Evolutionary conservation across 768 basidiomycete species (phyloP).

Genomic region (Pleurotus giganteus): DNA sequence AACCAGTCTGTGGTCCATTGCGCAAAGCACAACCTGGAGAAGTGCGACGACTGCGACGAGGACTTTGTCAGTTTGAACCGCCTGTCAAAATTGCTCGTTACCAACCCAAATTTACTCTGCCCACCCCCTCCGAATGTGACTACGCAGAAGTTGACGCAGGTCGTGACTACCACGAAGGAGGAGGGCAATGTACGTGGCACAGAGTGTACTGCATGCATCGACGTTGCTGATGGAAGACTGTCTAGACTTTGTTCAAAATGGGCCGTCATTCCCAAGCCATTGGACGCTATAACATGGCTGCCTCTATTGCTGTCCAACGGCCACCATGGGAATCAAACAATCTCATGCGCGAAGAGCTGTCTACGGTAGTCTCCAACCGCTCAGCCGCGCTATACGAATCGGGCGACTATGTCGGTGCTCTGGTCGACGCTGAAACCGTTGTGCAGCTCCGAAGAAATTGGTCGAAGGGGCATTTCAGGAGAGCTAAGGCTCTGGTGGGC

Average conservation of each 20-base stretch:
- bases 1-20: conserved; percentile 62
- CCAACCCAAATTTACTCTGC: conserved; percentile 69
- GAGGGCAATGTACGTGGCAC: conserved; percentile 82
- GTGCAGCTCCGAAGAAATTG: conserved; percentile 81
- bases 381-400: conserved; percentile 82
- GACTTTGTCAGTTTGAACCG: conserved; percentile 80
- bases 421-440: conserved; percentile 91
- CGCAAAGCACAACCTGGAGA: conserved; percentile 63
- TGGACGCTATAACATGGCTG: conserved; percentile 75
- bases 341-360: conserved; percentile 86
- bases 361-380: conserved; percentile 87
- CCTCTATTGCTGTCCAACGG: conserved; percentile 72
- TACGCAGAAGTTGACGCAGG: conserved; percentile 70
- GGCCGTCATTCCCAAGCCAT: conserved; percentile 72
- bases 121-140: conserved; percentile 81
- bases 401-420: conserved; percentile 71
- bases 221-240: conserved; percentile 23
- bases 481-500: conserved; percentile 83
- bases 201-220: neutral
- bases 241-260: conserved; percentile 74
- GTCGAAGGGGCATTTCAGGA: conserved; percentile 96
- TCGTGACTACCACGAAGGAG: conserved; percentile 81
- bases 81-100: conserved; percentile 64
- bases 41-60: conserved; percentile 68
- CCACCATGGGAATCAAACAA: conserved; percentile 88